Evolutionary conservation across 2,329 filamentous ascomycete species (phyloP).

Genomic region (Neocatenulostroma microsporum): DNA sequence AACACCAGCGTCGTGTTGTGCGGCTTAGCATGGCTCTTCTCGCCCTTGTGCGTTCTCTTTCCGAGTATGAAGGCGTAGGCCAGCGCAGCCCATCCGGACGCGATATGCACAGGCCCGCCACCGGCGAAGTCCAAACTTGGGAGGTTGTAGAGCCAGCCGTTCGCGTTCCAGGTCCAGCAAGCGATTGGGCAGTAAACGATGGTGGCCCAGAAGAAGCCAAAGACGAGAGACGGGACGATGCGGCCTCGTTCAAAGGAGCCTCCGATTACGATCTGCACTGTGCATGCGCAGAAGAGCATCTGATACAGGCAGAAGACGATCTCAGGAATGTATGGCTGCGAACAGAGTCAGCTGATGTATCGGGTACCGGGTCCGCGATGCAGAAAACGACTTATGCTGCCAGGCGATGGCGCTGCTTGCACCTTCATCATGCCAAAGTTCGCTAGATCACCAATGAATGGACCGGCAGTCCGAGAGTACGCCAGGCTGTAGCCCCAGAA

Average conservation of each 20-base stretch:
- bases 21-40: conserved; percentile 46
- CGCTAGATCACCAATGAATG: conserved; percentile 56
- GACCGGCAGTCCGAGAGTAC: conserved; percentile 52
- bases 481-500: conserved; percentile 58
- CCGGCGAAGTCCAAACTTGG: conserved; percentile 55
- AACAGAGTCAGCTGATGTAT: conserved; percentile 30
- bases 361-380: too few species aligned
- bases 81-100: conserved; percentile 54
- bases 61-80: conserved; percentile 58
- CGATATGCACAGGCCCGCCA: conserved; percentile 57
- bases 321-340: conserved; percentile 50
- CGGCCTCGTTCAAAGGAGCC: conserved; percentile 58
- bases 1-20: conserved; percentile 59
- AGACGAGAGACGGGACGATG: conserved; percentile 57
- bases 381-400: conserved; percentile 19
- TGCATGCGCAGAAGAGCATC: conserved; percentile 54
- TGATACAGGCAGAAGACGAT: conserved; percentile 61
- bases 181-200: conserved; percentile 58
- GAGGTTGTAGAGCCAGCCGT: conserved; percentile 57
- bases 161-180: conserved; percentile 61
- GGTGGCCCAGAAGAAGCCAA: conserved; percentile 56
- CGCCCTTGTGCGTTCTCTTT: conserved; percentile 45
- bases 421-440: conserved; percentile 57
- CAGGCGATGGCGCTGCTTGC: conserved; percentile 52
- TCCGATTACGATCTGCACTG: conserved; percentile 58